phyloP scores from a whole-genome alignment of 441 rosid genomes.

The Eutrema salsugineum region DNA sequence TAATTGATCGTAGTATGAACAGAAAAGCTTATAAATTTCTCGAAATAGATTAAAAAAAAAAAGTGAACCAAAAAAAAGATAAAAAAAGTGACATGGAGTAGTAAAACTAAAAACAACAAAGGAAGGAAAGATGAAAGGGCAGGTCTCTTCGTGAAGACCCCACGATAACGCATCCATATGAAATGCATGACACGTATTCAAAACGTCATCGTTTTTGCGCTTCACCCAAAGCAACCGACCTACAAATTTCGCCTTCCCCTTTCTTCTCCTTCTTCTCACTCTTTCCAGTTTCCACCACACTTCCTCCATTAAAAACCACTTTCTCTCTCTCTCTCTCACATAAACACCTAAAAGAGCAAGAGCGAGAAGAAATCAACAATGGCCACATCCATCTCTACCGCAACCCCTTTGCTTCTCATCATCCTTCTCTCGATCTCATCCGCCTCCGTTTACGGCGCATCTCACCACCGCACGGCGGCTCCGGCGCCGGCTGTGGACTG shows the following conservation, averaged over 20 bases:
- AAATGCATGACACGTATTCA: slow-evolving; percentile 28
- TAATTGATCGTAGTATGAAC: not conserved
- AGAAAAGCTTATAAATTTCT: not conserved
- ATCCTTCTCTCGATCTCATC: slow-evolving; percentile 31
- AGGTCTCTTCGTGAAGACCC: slow-evolving; percentile 20
- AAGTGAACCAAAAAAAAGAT: too few species aligned
- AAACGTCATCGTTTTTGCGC: slow-evolving; percentile 27
- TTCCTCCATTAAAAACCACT: not conserved
- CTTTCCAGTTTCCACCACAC: not conserved
- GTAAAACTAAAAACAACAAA: not conserved
- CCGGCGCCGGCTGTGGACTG: slow-evolving; percentile 76
- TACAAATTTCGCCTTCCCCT: not conserved
- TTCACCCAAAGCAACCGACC: slow-evolving; percentile 18
- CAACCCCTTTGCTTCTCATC: slow-evolving; percentile 1
- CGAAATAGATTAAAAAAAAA: not conserved
- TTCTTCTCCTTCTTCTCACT: not conserved
- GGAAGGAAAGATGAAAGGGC: slow-evolving; percentile 25
- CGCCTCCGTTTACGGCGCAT: slow-evolving; percentile 23
- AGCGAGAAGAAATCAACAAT: not conserved
- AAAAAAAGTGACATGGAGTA: not conserved
- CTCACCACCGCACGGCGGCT: slow-evolving; percentile 36
- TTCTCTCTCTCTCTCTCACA: not conserved
- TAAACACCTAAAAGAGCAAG: not conserved
- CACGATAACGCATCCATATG: slow-evolving; percentile 29
- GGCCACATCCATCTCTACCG: not conserved